Base-by-base conservation (phyloP, 345 rosid genomes). In the Citrus glauca region DNA sequence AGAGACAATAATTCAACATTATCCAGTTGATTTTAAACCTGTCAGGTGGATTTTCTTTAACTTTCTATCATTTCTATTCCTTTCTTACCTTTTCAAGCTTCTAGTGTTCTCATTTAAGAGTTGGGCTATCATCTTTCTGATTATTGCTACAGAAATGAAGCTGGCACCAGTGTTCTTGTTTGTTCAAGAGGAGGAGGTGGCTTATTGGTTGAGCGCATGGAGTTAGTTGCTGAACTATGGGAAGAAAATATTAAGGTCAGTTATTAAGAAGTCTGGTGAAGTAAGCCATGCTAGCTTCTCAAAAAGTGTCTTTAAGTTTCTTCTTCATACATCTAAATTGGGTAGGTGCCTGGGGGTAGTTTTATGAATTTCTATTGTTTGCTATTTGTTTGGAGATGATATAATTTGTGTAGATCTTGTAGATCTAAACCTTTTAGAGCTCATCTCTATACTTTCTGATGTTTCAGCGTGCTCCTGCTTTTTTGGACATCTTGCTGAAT, bases 141-240 rank as follows among this genome's bases (percentile, higher is more conserved):
- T 75, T 78, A 25, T 75, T 70, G 24, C 65, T 70, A 66, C 84
- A 93, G 98, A 89, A 91, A 88, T 85, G 97, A 92, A 83, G 66
- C 85, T 72, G 74, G 86, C 66, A 84, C 88, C 75, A 86, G 77
- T 67, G 82, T 95, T 71, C 99, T 95, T 76, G 93, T 95, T 78
- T 95, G 99, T 86, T 95, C 99, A 80, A 92, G 88, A 85, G 99
- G 99, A 78, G 99, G 99, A 4, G 99, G 99, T 8, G 98, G 99
- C 77, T 86, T 95, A 82, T 86, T 95, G 87, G 83, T 84, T 73
- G 93, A 95, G 83, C 97, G 99, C 69, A 95, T 95, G 98, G 93
- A 89, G 77, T 92, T 95, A 76, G 96, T 84, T 82, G 89, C 96
- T 59, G 93, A 93, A 81, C 85, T 95, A 30, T 95, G 99, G 99